Percentiles rank a stretch among this genome's conserved stretches.
Evolutionary conservation across 108 stramenopile species (phyloP).

Genomic region (Craspedostauros australis): DNA sequence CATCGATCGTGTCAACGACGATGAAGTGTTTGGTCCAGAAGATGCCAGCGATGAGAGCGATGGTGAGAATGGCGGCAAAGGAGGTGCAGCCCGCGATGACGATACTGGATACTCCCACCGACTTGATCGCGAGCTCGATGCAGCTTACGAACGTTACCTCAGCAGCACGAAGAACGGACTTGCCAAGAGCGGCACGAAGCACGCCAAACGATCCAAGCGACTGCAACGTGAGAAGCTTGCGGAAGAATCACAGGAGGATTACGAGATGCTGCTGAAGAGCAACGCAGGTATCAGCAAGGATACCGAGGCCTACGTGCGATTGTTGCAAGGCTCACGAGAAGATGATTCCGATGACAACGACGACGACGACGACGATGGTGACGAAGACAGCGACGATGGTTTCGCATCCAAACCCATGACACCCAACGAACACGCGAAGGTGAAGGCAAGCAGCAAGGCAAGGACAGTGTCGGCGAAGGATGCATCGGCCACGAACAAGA

Average conservation of each 20-base stretch:
- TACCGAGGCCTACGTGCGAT: slow-evolving; percentile 65
- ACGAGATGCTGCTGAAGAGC: slow-evolving; percentile 64
- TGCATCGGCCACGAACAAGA: slow-evolving; percentile 5
- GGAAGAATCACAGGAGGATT: slow-evolving; percentile 79
- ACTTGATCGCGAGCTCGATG: slow-evolving; percentile 82
- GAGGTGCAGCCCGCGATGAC: no score
- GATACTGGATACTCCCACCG: slow-evolving; percentile 41
- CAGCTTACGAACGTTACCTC: slow-evolving; percentile 80
- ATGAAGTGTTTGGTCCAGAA: slow-evolving; percentile 58
- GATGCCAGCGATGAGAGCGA: slow-evolving; percentile 32
- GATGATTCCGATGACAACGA: slow-evolving; percentile 49
- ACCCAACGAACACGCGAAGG: slow-evolving; percentile 40
- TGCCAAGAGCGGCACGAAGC: slow-evolving; percentile 74
- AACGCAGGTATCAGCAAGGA: slow-evolving; percentile 50
- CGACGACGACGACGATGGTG: slow-evolving; percentile 39
- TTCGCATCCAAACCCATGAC: slow-evolving; percentile 49
- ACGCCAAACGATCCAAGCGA: slow-evolving; percentile 81
- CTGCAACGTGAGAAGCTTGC: slow-evolving; percentile 61
- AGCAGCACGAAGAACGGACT: slow-evolving; percentile 61
- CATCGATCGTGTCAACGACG: slow-evolving; percentile 64
- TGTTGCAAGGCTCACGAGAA: slow-evolving; percentile 60
- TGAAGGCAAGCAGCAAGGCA: slow-evolving; percentile 25
- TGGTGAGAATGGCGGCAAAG: slow-evolving; percentile 19
- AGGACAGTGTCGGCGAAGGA: no score
- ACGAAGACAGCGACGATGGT: slow-evolving; percentile 48